Conservation (phyloP, 228 moss, liverwort and hornwort genomes). For the Sphagnum magellanicum region DNA sequence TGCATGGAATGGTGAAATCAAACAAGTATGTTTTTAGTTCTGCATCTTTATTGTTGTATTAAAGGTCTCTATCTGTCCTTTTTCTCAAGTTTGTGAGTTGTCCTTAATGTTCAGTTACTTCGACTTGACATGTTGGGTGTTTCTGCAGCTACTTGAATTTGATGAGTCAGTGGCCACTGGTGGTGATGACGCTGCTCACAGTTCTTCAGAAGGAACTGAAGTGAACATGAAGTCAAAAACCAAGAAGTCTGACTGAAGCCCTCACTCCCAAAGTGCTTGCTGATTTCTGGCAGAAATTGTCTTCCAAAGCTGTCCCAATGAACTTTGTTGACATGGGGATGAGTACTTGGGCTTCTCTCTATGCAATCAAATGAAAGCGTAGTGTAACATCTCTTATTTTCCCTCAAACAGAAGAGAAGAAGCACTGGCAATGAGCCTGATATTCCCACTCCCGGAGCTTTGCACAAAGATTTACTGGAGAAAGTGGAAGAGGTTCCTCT, state of each 20-base stretch:
- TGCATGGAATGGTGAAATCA: conserved; percentile 41
- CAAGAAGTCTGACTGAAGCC: conserved; percentile 26
- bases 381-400: too few species aligned
- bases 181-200: conserved; percentile 18
- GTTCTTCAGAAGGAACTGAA: conserved; percentile 12
- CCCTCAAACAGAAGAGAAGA: too few species aligned
- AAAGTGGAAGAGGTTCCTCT: too few species aligned
- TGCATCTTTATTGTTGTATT: not conserved
- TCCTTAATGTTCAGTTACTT: not conserved
- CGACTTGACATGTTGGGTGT: not conserved
- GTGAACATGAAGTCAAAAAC: conserved; percentile 13
- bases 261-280: too few species aligned
- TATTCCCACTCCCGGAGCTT: too few species aligned
- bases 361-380: too few species aligned
- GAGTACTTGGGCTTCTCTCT: too few species aligned
- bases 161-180: conserved; percentile 29
- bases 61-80: not conserved
- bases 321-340: too few species aligned
- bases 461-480: too few species aligned
- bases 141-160: conserved; percentile 44
- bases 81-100: not conserved
- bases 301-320: too few species aligned
- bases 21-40: conserved; percentile 17
- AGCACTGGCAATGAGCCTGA: too few species aligned
- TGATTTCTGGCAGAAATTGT: too few species aligned